These are phyloP conservation scores for Taxillus chinensis DNA, from an alignment of 164 flowering plant genomes.

Conservation along the genomic window DNA sequence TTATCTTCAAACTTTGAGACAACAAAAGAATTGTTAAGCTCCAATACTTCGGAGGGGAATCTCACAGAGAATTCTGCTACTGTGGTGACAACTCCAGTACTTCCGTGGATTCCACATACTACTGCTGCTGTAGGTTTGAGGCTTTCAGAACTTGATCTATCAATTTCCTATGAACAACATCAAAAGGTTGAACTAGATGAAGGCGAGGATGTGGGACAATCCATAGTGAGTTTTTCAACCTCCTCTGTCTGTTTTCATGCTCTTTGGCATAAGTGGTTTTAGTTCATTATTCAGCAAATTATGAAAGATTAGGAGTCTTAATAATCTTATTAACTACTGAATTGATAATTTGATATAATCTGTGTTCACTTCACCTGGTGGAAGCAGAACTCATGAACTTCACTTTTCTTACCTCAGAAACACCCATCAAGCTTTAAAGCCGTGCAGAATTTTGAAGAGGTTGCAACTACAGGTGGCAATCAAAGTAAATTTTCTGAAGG, in stretches of 20 bases:
- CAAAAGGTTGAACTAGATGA: not conserved
- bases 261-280: not conserved
- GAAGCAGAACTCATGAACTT: not conserved
- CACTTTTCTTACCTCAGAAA: not conserved
- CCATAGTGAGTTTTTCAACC: not conserved
- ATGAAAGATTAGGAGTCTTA: not conserved
- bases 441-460: not conserved
- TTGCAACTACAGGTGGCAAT: not conserved
- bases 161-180: not conserved
- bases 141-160: slow-evolving; percentile 1
- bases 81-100: not conserved
- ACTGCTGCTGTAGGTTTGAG: not conserved
- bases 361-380: no score
- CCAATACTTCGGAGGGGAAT: not conserved
- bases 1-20: slow-evolving; percentile 4
- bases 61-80: no score
- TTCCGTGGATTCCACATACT: slow-evolving; percentile 1
- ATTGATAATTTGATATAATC: no score
- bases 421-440: not conserved
- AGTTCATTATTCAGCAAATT: not conserved
- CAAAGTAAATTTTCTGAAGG: not conserved
- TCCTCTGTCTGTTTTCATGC: not conserved
- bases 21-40: slow-evolving; percentile 1
- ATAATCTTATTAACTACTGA: not conserved
- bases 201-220: not conserved